phyloP scores from a whole-genome alignment of 78 protist genomes.

The Mantamonas sphyraenae region DNA sequence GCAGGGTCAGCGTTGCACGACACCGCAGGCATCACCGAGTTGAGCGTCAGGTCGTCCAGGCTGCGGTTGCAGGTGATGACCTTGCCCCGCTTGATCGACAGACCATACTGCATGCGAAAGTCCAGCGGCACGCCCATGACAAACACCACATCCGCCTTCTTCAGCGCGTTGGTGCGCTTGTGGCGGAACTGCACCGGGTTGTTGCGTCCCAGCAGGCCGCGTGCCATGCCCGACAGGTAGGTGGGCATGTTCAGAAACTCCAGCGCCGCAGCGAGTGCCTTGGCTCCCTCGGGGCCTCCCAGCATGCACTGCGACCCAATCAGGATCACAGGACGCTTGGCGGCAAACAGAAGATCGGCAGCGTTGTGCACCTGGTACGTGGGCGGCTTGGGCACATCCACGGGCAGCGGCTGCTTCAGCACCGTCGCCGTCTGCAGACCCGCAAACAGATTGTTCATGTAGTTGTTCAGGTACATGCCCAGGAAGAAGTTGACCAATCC shows the following conservation, averaged over 20 bases:
- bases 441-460: not conserved
- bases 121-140: slow-evolving; percentile 55
- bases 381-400: not conserved
- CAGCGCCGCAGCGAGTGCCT: not conserved
- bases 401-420: slow-evolving; percentile 12
- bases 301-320: slow-evolving; percentile 52
- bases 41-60: slow-evolving; percentile 32
- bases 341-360: not conserved
- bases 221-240: slow-evolving; percentile 49
- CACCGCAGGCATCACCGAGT: too few relatives aligned
- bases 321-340: slow-evolving; percentile 36
- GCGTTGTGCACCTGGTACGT: not conserved
- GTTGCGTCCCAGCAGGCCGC: slow-evolving; percentile 51
- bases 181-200: slow-evolving; percentile 33
- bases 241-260: slow-evolving; percentile 30
- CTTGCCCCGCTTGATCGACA: slow-evolving; percentile 25
- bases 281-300: not conserved
- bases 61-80: slow-evolving; percentile 44
- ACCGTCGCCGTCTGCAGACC: not conserved
- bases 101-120: slow-evolving; percentile 69
- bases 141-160: slow-evolving; percentile 54
- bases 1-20: too few relatives aligned
- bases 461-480: slow-evolving; percentile 11
- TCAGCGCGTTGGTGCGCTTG: slow-evolving; percentile 47
- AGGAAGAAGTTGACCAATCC: not conserved